phyloP scores from a whole-genome alignment of 1,284 basidiomycete species.

The Inonotus obliquus region DNA sequence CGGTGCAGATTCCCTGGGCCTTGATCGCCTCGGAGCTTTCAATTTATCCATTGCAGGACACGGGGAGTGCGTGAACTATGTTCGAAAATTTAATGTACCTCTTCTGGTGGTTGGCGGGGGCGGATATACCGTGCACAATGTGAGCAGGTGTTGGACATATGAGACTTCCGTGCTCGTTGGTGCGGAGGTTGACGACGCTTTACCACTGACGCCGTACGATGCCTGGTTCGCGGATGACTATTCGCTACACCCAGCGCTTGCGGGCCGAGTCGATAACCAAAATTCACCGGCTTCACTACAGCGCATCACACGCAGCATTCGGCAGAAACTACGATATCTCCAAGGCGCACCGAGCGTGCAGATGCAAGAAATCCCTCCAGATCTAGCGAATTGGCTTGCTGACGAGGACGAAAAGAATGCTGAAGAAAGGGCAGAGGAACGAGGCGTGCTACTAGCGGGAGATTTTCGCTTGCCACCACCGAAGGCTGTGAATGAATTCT shows the following conservation, averaged over 20 bases:
- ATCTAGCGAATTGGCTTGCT: constrained; percentile 75
- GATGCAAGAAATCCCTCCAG: constrained; percentile 95
- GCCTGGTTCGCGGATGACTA: constrained; percentile 91
- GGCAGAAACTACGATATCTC: constrained; percentile 90
- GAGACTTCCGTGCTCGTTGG: constrained; percentile 95
- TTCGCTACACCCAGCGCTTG: constrained; percentile 90
- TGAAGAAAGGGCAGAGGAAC: constrained; percentile 71
- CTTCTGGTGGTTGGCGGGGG: constrained; percentile 91
- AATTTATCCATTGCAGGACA: constrained; percentile 99
- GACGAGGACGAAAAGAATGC: constrained; percentile 71
- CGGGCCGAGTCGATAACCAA: constrained; percentile 88
- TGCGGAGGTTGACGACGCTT: constrained; percentile 76
- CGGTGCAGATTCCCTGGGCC: constrained; percentile 94
- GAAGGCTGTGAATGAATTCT: constrained; percentile 61
- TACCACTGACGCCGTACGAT: constrained; percentile 89
- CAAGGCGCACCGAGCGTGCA: constrained; percentile 94
- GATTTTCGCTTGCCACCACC: constrained; percentile 51
- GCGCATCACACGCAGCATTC: constrained; percentile 78
- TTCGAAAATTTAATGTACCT: constrained; percentile 88
- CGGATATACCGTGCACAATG: constrained; percentile 94
- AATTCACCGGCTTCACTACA: constrained; percentile 83
- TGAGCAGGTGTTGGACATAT: constrained; percentile 98
- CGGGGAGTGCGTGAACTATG: constrained; percentile 96
- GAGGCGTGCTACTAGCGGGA: constrained; percentile 51
- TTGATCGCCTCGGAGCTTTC: constrained; percentile 94